These are phyloP conservation scores for Ambrosia trifida DNA, from an alignment of 129 eudicot genomes.

Conservation along the genomic window DNA sequence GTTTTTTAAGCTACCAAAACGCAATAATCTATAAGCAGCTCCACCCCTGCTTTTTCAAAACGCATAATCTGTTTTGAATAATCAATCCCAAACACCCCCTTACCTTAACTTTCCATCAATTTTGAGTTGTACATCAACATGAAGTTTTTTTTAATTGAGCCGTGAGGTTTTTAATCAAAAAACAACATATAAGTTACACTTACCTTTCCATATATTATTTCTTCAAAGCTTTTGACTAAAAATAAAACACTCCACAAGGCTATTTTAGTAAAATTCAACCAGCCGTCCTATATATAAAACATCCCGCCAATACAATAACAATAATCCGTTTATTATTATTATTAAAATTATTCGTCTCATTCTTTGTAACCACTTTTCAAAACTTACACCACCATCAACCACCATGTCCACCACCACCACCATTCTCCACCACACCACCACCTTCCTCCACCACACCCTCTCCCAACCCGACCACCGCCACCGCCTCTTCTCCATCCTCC, in stretches of 20 bases:
- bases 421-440: slow-evolving; percentile 51
- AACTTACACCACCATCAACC: slow-evolving; percentile 23
- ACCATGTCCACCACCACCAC: slow-evolving; percentile 45
- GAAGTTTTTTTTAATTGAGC: no score
- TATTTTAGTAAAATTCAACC: slow-evolving; percentile 12
- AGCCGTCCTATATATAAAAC: slow-evolving; percentile 30
- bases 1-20: no score
- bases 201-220: no score
- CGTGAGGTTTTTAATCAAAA: no score
- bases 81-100: no score
- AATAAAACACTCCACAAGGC: slow-evolving; percentile 13
- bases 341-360: slow-evolving; percentile 6
- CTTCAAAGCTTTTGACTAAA: not conserved
- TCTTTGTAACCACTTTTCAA: not conserved
- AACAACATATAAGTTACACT: no score
- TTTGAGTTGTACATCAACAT: no score
- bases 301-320: slow-evolving; percentile 37
- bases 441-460: slow-evolving; percentile 51
- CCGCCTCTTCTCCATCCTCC: slow-evolving; percentile 47
- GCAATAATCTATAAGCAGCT: no score
- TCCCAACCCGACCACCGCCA: slow-evolving; percentile 52
- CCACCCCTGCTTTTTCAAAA: no score
- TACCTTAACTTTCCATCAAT: no score
- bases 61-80: no score
- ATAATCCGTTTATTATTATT: slow-evolving; percentile 1